Evolutionary conservation across 2,329 filamentous ascomycete species (phyloP).

Genomic region (Nemania sp.): DNA sequence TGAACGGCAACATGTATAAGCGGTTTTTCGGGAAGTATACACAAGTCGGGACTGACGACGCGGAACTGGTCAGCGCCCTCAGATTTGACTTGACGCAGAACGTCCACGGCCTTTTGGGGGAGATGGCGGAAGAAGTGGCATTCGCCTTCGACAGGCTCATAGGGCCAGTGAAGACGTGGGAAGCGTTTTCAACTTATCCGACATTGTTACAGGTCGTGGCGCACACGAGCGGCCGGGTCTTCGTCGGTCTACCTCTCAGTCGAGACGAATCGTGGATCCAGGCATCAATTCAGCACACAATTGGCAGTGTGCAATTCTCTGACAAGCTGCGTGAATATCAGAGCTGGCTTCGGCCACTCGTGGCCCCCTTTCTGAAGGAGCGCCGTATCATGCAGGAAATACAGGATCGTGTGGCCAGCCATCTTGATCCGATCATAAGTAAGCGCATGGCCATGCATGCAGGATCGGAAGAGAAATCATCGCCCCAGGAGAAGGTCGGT

Average conservation of each 20-base stretch:
- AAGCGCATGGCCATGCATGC: not conserved
- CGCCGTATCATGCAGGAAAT: not conserved
- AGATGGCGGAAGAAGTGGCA: constrained; percentile 1
- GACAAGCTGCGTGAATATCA: not conserved
- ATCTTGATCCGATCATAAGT: not conserved
- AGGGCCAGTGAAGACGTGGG: not conserved
- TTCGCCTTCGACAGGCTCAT: not conserved
- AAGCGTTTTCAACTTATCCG: not conserved
- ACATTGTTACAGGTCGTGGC: not conserved
- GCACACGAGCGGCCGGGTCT: not conserved
- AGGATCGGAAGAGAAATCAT: not conserved
- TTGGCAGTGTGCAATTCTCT: not conserved
- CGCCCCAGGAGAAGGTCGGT: not conserved
- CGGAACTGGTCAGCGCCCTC: not conserved
- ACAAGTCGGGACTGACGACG: not conserved
- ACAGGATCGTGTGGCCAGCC: not conserved
- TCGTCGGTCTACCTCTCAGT: not conserved
- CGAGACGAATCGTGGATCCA: constrained; percentile 3
- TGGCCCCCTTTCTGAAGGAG: not conserved
- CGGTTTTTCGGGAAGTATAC: constrained; percentile 3
- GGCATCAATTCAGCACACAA: constrained; percentile 1
- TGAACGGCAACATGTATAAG: constrained; percentile 2
- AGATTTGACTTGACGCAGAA: not conserved
- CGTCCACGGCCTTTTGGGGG: not conserved
- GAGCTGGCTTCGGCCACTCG: constrained; percentile 1